A percentile compares a stretch with the other conserved stretches of the same genome.
These are phyloP conservation scores for Septoria petroselini DNA, from an alignment of 2,329 filamentous ascomycete genomes.

Conservation along the genomic window DNA sequence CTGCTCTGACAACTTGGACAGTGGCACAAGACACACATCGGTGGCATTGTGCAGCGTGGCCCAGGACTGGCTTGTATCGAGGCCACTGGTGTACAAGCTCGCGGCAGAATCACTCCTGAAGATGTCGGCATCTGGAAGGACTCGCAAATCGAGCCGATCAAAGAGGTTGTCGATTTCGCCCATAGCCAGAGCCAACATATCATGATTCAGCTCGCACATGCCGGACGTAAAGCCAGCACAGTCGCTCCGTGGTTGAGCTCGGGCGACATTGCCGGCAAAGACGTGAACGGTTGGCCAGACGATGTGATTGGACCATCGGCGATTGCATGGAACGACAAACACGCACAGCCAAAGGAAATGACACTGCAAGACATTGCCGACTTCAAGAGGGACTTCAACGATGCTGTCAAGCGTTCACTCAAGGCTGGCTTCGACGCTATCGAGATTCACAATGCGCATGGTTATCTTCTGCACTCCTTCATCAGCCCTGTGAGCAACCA, in stretches of 20 bases:
- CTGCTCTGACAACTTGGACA: neutral
- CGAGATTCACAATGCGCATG: conserved; percentile 77
- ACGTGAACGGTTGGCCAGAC: conserved; percentile 53
- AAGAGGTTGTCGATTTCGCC: conserved; percentile 70
- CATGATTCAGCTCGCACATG: conserved; percentile 78
- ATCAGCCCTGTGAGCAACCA: conserved; percentile 67
- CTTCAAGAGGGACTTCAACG: conserved; percentile 46
- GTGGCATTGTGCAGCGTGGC: conserved; percentile 73
- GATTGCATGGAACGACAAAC: conserved; percentile 60
- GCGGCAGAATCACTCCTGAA: conserved; percentile 79
- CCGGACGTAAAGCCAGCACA: conserved; percentile 63
- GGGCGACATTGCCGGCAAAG: conserved; percentile 52
- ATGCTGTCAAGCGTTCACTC: conserved; percentile 33
- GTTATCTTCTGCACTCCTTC: conserved; percentile 71
- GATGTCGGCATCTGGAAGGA: conserved; percentile 82
- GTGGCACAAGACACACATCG: conserved; percentile 72
- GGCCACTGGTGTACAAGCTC: conserved; percentile 69
- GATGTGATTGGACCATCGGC: conserved; percentile 58
- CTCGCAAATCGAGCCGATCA: conserved; percentile 70
- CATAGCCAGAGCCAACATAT: conserved; percentile 75
- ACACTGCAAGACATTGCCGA: conserved; percentile 66
- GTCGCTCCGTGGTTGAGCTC: conserved; percentile 62
- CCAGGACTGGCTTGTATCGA: conserved; percentile 73
- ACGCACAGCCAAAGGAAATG: conserved; percentile 64
- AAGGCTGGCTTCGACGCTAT: conserved; percentile 70